Evolutionary conservation across 1,139 yeast species (phyloP).

Genomic region (Candida mesenterica): DNA sequence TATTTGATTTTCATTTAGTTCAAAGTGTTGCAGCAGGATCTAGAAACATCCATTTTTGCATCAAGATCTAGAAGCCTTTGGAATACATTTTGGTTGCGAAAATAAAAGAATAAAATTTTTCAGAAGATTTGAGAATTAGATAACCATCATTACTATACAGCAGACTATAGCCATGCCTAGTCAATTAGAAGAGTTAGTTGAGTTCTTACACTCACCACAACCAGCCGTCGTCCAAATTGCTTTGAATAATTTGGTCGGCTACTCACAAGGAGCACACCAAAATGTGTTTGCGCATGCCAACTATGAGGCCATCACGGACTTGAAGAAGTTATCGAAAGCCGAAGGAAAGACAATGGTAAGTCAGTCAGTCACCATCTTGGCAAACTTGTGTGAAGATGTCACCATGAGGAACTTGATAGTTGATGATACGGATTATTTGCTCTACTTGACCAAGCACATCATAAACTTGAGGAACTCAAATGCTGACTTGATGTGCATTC

Average conservation of each 20-base stretch:
- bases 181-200: constrained; percentile 68
- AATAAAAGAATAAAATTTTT: neutral
- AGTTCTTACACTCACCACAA: constrained; percentile 79
- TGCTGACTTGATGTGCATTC: constrained; percentile 81
- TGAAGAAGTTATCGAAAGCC: constrained; percentile 56
- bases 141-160: too few species aligned
- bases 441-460: constrained; percentile 53
- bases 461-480: constrained; percentile 57
- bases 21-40: too few species aligned
- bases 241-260: constrained; percentile 79
- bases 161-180: constrained; percentile 53
- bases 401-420: constrained; percentile 64
- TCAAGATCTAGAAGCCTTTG: too few species aligned
- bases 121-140: neutral
- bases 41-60: too few species aligned
- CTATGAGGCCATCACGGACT: constrained; percentile 70
- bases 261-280: constrained; percentile 67
- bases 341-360: constrained; percentile 55
- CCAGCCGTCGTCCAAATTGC: constrained; percentile 85
- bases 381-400: constrained; percentile 75
- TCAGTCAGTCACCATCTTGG: constrained; percentile 76
- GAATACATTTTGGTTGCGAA: constrained; percentile 3
- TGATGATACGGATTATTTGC: constrained; percentile 60
- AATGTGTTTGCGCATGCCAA: constrained; percentile 68
- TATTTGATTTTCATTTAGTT: too few species aligned